Evolutionary conservation across 2,329 filamentous ascomycete genomes (phyloP).

Genomic region (Xylariales sp.): DNA sequence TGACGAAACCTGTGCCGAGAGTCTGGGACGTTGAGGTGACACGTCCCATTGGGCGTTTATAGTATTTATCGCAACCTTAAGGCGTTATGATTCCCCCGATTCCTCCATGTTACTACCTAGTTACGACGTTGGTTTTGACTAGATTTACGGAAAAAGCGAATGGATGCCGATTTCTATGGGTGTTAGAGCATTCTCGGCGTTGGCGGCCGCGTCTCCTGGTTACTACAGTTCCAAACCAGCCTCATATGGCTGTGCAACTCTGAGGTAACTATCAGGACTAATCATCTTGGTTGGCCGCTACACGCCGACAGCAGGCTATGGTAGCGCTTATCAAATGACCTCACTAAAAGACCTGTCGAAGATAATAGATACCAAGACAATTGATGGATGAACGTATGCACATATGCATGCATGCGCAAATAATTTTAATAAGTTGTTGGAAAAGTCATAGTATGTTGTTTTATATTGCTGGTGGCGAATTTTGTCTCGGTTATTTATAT

Average conservation of each 20-base stretch:
- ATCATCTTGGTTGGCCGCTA: background rate
- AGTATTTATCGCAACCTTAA: background rate
- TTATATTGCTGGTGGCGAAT: background rate
- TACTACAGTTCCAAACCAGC: background rate
- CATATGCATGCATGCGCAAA: background rate
- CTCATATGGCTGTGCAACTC: background rate
- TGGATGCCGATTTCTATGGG: constrained; percentile 3
- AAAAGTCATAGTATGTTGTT: background rate
- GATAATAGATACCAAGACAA: background rate
- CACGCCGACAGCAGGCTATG: background rate
- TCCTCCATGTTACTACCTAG: constrained; percentile 1
- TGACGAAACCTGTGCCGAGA: constrained; percentile 1
- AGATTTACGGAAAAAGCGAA: constrained; percentile 1
- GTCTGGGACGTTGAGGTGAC: constrained; percentile 4
- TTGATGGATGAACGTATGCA: constrained; percentile 1
- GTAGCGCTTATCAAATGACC: background rate
- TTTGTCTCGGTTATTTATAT: background rate
- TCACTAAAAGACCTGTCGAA: background rate
- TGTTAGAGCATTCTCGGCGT: background rate
- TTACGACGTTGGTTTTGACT: constrained; percentile 15
- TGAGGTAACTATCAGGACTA: background rate
- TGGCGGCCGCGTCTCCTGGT: background rate
- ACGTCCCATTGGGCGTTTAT: constrained; percentile 13
- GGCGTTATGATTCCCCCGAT: constrained; percentile 15
- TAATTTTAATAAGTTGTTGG: background rate